These are phyloP conservation scores for Aspergillus sp. DNA, from an alignment of 2,329 filamentous ascomycete species.

Conservation along the genomic window DNA sequence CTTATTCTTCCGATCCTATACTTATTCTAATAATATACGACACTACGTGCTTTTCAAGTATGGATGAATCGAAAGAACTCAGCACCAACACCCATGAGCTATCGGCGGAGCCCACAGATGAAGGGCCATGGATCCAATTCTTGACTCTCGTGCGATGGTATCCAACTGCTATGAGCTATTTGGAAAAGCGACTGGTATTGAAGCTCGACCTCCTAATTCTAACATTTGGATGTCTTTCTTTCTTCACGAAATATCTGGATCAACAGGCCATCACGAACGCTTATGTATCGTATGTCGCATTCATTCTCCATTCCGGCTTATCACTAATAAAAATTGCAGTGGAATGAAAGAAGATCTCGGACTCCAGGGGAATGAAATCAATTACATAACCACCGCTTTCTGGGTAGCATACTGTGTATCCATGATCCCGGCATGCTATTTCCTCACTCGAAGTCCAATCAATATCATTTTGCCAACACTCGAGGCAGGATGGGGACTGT, in stretches of 20 bases:
- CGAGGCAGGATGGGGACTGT: conserved; percentile 24
- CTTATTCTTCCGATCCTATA: no score
- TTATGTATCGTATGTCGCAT: not conserved
- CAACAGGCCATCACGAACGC: not conserved
- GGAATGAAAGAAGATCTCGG: not conserved
- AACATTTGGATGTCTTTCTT: not conserved
- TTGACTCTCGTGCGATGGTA: conserved; percentile 16
- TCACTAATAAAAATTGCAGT: not conserved
- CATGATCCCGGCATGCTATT: conserved; percentile 44
- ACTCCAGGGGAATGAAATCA: not conserved
- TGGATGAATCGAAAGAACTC: not conserved
- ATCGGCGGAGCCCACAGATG: not conserved
- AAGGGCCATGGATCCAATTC: conserved; percentile 14
- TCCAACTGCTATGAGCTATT: conserved; percentile 13
- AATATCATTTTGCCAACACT: conserved; percentile 24
- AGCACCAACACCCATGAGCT: not conserved
- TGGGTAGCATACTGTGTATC: conserved; percentile 43
- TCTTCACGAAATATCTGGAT: not conserved
- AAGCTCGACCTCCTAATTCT: conserved; percentile 28
- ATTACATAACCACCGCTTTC: conserved; percentile 24
- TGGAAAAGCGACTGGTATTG: conserved; percentile 46
- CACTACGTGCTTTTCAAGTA: not conserved
- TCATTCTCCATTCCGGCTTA: not conserved
- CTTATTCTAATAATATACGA: no score
- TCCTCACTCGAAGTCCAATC: conserved; percentile 29